These are phyloP conservation scores for Echites panduratus DNA, from an alignment of 257 asterid genomes.

Conservation along the genomic window DNA sequence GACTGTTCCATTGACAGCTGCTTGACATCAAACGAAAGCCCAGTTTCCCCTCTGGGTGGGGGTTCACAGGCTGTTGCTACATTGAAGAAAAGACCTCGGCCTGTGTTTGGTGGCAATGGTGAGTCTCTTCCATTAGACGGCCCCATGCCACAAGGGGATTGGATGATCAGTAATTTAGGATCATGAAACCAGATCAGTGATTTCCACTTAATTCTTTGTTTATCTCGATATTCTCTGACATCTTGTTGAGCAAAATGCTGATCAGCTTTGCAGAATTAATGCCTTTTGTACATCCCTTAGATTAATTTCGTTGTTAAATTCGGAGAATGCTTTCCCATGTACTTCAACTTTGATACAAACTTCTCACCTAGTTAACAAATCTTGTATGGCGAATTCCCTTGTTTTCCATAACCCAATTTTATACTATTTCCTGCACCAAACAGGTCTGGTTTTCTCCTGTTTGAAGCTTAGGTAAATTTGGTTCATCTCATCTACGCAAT, in stretches of 20 bases:
- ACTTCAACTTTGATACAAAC: not conserved
- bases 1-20: slow-evolving; percentile 46
- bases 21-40: slow-evolving; percentile 37
- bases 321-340: not conserved
- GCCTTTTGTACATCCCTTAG: slow-evolving; percentile 35
- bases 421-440: not conserved
- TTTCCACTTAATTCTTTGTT: not conserved
- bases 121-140: slow-evolving; percentile 40
- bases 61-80: slow-evolving; percentile 41
- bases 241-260: slow-evolving; percentile 12
- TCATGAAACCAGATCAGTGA: slow-evolving; percentile 9
- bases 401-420: not conserved
- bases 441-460: not conserved
- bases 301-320: slow-evolving; percentile 4
- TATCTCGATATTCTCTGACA: slow-evolving; percentile 1
- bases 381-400: not conserved
- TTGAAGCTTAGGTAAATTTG: not conserved
- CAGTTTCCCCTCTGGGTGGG: slow-evolving; percentile 31
- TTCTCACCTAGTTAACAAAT: not conserved
- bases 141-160: slow-evolving; percentile 48
- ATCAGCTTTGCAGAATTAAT: slow-evolving; percentile 6
- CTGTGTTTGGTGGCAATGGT: slow-evolving; percentile 23
- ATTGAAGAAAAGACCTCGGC: slow-evolving; percentile 59
- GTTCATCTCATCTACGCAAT: not conserved
- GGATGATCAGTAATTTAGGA: slow-evolving; percentile 56